phyloP scores from a whole-genome alignment of 2,329 filamentous ascomycete genomes.

The Alternaria sp. region DNA sequence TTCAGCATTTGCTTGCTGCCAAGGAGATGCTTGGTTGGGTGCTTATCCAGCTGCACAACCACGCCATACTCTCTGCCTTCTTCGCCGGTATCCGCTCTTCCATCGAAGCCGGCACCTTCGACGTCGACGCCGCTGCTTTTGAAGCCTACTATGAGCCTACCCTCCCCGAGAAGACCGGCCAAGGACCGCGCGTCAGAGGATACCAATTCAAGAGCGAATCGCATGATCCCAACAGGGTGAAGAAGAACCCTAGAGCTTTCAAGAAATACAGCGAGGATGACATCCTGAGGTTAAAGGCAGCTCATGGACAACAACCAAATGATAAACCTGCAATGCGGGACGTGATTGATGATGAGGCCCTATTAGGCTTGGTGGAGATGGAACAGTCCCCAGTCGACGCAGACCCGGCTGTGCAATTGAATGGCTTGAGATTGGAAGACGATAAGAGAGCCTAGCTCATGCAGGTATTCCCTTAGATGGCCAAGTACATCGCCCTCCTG shows the following conservation, averaged over 20 bases:
- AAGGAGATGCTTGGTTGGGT: constrained; percentile 98
- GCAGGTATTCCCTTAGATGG: not conserved
- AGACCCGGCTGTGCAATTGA: constrained; percentile 22
- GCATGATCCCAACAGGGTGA: constrained; percentile 32
- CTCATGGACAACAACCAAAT: constrained; percentile 43
- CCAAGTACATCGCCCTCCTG: not conserved
- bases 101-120: constrained; percentile 66
- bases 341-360: constrained; percentile 46
- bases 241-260: constrained; percentile 47
- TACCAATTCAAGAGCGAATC: constrained; percentile 47
- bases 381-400: constrained; percentile 20
- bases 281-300: constrained; percentile 37
- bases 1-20: constrained; percentile 86
- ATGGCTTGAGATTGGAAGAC: constrained; percentile 35
- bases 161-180: constrained; percentile 77
- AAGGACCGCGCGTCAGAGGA: constrained; percentile 67
- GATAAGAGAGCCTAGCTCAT: constrained; percentile 7
- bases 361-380: constrained; percentile 41
- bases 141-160: constrained; percentile 72
- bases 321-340: constrained; percentile 37
- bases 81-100: constrained; percentile 74
- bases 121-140: constrained; percentile 67
- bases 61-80: constrained; percentile 75
- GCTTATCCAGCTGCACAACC: constrained; percentile 91
- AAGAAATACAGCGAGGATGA: constrained; percentile 38